phyloP scores from a whole-genome alignment of 768 basidiomycete species.

The Serpula lacrymans region DNA sequence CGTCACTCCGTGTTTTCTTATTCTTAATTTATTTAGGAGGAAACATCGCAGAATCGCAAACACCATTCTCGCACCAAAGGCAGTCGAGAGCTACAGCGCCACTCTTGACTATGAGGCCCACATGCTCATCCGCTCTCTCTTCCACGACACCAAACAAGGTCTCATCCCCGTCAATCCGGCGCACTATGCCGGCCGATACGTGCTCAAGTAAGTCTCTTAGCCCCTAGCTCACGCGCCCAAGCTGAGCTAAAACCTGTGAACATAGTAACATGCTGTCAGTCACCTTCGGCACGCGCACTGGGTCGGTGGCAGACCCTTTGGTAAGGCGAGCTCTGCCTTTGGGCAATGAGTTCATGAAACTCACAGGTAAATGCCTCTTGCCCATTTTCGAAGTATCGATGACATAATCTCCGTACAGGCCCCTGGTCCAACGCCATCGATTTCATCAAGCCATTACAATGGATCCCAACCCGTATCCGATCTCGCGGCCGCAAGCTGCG shows the following conservation, averaged over 20 bases:
- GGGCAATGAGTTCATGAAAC: slow-evolving; percentile 25
- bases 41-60: slow-evolving; percentile 23
- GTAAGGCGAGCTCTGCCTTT: slow-evolving; percentile 16
- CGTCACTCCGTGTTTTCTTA: too few species aligned
- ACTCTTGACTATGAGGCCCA: slow-evolving; percentile 17
- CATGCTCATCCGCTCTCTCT: slow-evolving; percentile 14
- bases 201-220: slow-evolving; percentile 15
- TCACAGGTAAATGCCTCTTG: slow-evolving; percentile 8
- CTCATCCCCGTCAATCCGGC: slow-evolving; percentile 17
- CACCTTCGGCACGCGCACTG: slow-evolving; percentile 21
- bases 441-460: slow-evolving; percentile 19
- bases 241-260: neutral
- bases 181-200: slow-evolving; percentile 15
- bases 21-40: slow-evolving; percentile 11
- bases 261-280: slow-evolving; percentile 24
- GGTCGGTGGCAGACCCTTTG: slow-evolving; percentile 14
- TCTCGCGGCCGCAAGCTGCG: slow-evolving; percentile 16
- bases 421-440: slow-evolving; percentile 21
- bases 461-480: slow-evolving; percentile 15
- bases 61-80: slow-evolving; percentile 14
- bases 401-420: slow-evolving; percentile 8
- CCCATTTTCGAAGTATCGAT: neutral
- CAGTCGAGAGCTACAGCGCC: slow-evolving; percentile 12
- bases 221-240: neutral
- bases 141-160: slow-evolving; percentile 10